These are phyloP conservation scores for Zizania latifolia DNA, from an alignment of 176 grass and related monocot species.

Conservation along the genomic window DNA sequence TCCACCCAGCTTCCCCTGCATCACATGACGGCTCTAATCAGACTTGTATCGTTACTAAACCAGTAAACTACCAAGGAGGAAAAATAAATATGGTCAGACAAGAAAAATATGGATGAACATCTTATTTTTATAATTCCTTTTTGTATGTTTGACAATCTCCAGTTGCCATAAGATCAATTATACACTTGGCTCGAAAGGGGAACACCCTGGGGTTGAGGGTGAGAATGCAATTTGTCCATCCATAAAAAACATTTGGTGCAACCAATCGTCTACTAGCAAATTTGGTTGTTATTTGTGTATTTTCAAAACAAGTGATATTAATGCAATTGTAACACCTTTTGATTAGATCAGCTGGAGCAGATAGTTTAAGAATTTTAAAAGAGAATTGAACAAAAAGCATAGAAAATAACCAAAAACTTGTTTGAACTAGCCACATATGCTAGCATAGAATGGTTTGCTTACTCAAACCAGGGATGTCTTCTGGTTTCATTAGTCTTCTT, in stretches of 20 bases:
- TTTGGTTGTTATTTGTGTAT: neutral
- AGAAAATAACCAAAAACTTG: neutral
- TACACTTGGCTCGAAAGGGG: neutral
- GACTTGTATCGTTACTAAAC: constrained; percentile 9
- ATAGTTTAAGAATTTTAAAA: constrained; percentile 22
- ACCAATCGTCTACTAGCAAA: neutral
- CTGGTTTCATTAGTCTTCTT: constrained; percentile 75
- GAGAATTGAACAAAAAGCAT: neutral
- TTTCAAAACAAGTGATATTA: neutral
- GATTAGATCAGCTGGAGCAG: neutral
- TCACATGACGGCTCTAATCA: constrained; percentile 20
- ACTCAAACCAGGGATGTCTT: constrained; percentile 93
- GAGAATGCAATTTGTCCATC: neutral
- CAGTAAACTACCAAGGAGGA: neutral
- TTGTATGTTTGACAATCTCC: neutral
- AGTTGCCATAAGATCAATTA: neutral
- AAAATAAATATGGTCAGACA: neutral
- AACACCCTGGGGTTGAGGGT: neutral
- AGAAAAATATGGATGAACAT: neutral
- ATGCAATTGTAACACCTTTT: neutral
- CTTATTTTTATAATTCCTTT: neutral
- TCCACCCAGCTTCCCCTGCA: constrained; percentile 95
- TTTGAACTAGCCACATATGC: neutral
- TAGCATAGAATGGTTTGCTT: constrained; percentile 44
- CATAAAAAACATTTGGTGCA: neutral